Percentiles rank a stretch among this genome's conserved stretches.
Conservation (phyloP, 2,329 filamentous ascomycete genomes). For the Lachnellula subtilissima region DNA sequence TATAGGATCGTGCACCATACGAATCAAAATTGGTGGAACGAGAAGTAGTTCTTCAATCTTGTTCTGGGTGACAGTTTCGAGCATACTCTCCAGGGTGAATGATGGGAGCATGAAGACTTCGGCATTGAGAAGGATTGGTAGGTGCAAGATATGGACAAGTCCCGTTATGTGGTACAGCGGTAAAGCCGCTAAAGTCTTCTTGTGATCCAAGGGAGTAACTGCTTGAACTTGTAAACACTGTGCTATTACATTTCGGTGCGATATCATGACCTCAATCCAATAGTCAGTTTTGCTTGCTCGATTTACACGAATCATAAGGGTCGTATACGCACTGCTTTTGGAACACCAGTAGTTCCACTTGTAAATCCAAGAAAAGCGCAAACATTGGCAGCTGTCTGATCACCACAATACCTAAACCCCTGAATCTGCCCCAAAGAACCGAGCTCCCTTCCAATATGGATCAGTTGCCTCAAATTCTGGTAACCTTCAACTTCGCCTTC, state of each 20-base stretch:
- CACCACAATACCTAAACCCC: slow-evolving; percentile 45
- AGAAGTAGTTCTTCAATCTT: slow-evolving; percentile 61
- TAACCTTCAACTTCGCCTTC: slow-evolving; percentile 49
- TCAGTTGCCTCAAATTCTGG: slow-evolving; percentile 39
- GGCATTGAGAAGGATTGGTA: slow-evolving; percentile 59
- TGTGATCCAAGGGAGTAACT: slow-evolving; percentile 51
- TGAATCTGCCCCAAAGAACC: slow-evolving; percentile 40
- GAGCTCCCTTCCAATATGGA: slow-evolving; percentile 31
- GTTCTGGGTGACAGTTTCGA: slow-evolving; percentile 58
- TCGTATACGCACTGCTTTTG: slow-evolving; percentile 34
- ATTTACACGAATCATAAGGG: neutral
- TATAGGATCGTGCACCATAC: slow-evolving; percentile 39
- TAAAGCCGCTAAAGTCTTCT: slow-evolving; percentile 62
- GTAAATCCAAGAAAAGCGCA: slow-evolving; percentile 39
- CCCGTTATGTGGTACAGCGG: slow-evolving; percentile 57
- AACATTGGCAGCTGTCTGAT: slow-evolving; percentile 51
- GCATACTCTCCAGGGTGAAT: slow-evolving; percentile 58
- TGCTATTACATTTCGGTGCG: slow-evolving; percentile 33
- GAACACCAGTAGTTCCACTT: slow-evolving; percentile 56
- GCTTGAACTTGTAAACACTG: slow-evolving; percentile 51
- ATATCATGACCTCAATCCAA: slow-evolving; percentile 26
- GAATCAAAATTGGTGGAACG: slow-evolving; percentile 72
- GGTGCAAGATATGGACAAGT: slow-evolving; percentile 57
- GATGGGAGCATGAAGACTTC: slow-evolving; percentile 60
- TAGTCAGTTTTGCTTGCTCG: slow-evolving; percentile 6